Evolutionary conservation across 139 green algal species (phyloP), one percentile per base, ranked within the genome.

Genomic region (Chlamydomonas incerta): DNA sequence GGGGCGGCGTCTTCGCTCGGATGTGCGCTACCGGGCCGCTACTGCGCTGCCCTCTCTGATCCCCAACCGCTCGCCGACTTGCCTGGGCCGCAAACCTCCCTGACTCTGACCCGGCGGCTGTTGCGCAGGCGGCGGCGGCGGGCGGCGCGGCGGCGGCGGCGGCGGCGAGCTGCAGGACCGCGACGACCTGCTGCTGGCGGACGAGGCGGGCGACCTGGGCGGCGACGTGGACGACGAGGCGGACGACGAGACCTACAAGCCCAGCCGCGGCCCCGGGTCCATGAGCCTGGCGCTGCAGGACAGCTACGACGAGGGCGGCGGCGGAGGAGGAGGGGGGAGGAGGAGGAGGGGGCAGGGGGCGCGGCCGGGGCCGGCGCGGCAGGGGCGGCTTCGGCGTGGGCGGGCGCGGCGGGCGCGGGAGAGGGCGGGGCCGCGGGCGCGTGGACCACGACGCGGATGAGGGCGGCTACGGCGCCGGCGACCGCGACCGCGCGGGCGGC

Each of bases 171-270:
- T 97, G 75, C 83, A 84, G 17, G 72, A 83, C 29, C 82, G 87
- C 17, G 95, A 91, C 88, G 83, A 94, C 72, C 75, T 63, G 50
- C 89, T 96, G 86, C 81, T 88, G 81, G 41, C 58, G 17, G 91
- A 95, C 60, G 93, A 96, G 74, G 90, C 29, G 20, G 63, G 29
- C 34, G 68, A 47, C 68, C 9, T 77, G 15, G 80, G n/a, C 23
- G 80, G 76, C 66, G 80, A 85, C 66, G 21, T 85, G 23, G 88
- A 91, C 24, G 85, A 88, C 13, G 72, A 91, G 11, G 73, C 66
- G 18, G 75, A 82, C 62, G 85, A 83, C 67, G 85, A 85, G 66
- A 83, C 77, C 41, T 83, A 83, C 62, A 41, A 41, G 13, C 77
- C 77, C 28, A 33, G 46, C 62, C 77, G 77, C 17, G 77, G 63